Evolutionary conservation across 129 eudicot genomes (phyloP), one percentile per base, ranked within the genome.

Genomic region (Saussurea involucrata): DNA sequence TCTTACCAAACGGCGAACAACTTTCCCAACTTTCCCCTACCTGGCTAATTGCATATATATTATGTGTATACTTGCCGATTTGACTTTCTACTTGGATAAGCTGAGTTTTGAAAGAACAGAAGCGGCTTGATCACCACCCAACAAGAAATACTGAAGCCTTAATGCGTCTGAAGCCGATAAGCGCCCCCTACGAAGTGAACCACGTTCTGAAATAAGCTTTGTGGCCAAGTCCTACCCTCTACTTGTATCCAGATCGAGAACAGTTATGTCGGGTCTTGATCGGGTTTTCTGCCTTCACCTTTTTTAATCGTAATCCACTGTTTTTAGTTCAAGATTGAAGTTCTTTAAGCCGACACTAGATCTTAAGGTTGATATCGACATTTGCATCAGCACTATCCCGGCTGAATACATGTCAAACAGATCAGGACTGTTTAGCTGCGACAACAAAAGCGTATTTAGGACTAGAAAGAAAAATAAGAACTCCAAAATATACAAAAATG

Each of bases 201-300:
- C 97, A 72, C 98, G 84, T 90, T 93, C 96, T 15, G 98, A 91
- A 70, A 95, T 81, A 69, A 95, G 97, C 79, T 88, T 89, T 8
- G 93, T 91, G 31, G 89, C 98, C 80, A 95, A 84, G 80, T 95
- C 98, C 98, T 97, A 95, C 13, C 98, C 98, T 85, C 98, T 86
- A 40, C 98, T 93, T 1, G 91, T 84, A 76, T 95, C 98, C 46
- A 89, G 87, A 76, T 95, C 98, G 8, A 95, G 94, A 86, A 95
- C 86, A 65, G 89, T 89, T 28, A 86, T 67, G 72, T 95, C 87
- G 66, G 97, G 97, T 78, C 92, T 91, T 58, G 80, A n/a, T 72
- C 98, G 85, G 21, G 97, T 95, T 71, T 83, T 90, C 71, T 89
- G 97, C 70, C 94, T 82, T 97, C 98, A 95, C 55, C 28, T 86